A percentile compares a stretch with the other conserved stretches of the same genome.
Conservation (phyloP, 306 rosid genomes). For the Quercus engelmannii region DNA sequence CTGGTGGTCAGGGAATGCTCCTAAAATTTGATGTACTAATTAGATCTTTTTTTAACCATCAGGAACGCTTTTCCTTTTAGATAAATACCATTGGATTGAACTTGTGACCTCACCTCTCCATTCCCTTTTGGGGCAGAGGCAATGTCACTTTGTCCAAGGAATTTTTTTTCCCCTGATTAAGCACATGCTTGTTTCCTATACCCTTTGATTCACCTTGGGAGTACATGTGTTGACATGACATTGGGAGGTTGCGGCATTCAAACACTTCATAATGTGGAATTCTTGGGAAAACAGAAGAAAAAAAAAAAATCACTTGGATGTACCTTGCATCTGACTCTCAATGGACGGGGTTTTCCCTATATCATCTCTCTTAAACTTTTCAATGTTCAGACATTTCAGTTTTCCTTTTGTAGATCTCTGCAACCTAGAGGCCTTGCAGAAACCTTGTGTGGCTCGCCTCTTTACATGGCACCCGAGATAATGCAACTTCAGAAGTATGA, state of each 20-base stretch:
- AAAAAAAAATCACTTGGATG: neutral
- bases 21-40: neutral
- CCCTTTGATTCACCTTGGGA: neutral
- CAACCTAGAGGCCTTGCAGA: constrained; percentile 96
- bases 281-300: neutral
- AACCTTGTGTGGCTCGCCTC: constrained; percentile 99
- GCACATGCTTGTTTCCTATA: neutral
- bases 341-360: constrained; percentile 2
- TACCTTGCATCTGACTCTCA: neutral
- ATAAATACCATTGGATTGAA: neutral
- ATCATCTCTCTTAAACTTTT: constrained; percentile 1
- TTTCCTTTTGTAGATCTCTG: constrained; percentile 65
- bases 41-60: neutral
- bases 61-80: neutral
- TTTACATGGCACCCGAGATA: constrained; percentile 99
- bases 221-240: neutral
- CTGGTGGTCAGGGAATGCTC: neutral
- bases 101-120: neutral
- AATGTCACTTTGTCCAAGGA: neutral
- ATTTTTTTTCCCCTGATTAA: neutral
- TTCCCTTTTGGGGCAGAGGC: neutral
- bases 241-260: neutral
- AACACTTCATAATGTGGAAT: neutral
- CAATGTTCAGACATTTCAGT: constrained; percentile 12
- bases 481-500: constrained; percentile 99